These are phyloP conservation scores for Talaromyces wortmannii DNA, from an alignment of 495 filamentous ascomycete species.

Conservation along the genomic window DNA sequence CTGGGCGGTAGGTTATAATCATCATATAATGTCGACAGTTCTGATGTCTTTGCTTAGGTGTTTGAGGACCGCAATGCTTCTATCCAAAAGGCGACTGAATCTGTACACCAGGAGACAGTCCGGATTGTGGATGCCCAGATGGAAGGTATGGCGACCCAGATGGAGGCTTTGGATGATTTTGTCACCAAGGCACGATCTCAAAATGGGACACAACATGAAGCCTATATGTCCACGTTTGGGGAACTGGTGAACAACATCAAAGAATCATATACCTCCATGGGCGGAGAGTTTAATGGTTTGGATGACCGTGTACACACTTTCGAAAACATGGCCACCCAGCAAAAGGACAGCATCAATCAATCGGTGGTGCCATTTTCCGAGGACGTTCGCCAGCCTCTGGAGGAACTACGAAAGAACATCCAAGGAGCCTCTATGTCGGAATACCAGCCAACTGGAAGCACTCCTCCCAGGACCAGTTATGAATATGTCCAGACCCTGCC, in stretches of 20 bases:
- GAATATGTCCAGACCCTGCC: conserved; percentile 70
- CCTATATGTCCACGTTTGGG: conserved; percentile 53
- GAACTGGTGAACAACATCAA: conserved; percentile 57
- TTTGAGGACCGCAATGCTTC: conserved; percentile 74
- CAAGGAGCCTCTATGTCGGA: conserved; percentile 57
- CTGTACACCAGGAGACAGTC: conserved; percentile 87
- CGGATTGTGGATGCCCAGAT: conserved; percentile 87
- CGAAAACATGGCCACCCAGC: conserved; percentile 52
- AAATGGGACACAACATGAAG: conserved; percentile 67
- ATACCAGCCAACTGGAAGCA: conserved; percentile 78
- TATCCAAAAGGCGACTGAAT: conserved; percentile 74
- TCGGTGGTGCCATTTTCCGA: conserved; percentile 51
- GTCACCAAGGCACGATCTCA: conserved; percentile 76
- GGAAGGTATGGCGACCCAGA: conserved; percentile 75
- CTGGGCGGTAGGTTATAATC: conserved; percentile 59
- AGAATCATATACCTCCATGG: conserved; percentile 62
- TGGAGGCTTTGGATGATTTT: conserved; percentile 84
- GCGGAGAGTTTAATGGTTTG: conserved; percentile 54
- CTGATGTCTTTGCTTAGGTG: conserved; percentile 37
- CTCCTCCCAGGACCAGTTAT: conserved; percentile 72
- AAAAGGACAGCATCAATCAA: conserved; percentile 44
- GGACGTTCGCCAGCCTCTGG: conserved; percentile 60
- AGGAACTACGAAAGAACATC: conserved; percentile 58
- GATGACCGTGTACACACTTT: conserved; percentile 56
- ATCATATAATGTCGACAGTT: conserved; percentile 7